Percentiles rank a stretch among this genome's conserved stretches.
Evolutionary conservation across 2,329 filamentous ascomycete species (phyloP).

Genomic region (Colletotrichum spaethianum): DNA sequence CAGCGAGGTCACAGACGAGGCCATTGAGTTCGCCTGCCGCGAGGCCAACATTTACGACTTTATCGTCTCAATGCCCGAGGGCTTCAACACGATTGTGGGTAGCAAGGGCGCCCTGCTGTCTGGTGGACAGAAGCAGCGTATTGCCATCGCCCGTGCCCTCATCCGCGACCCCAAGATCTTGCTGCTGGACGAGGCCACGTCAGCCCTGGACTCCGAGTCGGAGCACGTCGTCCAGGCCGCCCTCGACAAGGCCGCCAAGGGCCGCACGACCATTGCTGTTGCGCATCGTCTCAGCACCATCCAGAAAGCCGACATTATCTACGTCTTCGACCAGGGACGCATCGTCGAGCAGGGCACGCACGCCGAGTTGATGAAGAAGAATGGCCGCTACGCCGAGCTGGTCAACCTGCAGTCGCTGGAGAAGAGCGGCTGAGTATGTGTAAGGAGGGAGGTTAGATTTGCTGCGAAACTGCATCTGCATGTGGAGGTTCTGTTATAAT

Average conservation of each 20-base stretch:
- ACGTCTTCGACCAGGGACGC: conserved; percentile 92
- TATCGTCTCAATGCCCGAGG: conserved; percentile 87
- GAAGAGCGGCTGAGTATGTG: conserved; percentile 59
- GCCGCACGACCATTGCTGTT: conserved; percentile 92
- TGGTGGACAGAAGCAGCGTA: conserved; percentile 94
- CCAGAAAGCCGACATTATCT: conserved; percentile 94
- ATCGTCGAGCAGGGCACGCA: conserved; percentile 91
- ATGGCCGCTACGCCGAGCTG: conserved; percentile 82
- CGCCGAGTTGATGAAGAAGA: conserved; percentile 76
- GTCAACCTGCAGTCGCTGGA: conserved; percentile 86
- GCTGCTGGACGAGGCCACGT: conserved; percentile 86
- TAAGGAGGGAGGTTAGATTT: conserved; percentile 5
- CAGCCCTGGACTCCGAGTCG: conserved; percentile 81
- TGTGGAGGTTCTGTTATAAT: conserved; percentile 10
- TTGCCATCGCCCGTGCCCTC: conserved; percentile 92
- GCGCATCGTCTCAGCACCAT: conserved; percentile 94
- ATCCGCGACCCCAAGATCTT: conserved; percentile 92
- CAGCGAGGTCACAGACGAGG: conserved; percentile 77
- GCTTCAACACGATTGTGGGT: conserved; percentile 88
- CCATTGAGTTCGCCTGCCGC: conserved; percentile 83
- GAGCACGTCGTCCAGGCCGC: conserved; percentile 87
- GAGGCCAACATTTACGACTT: conserved; percentile 96
- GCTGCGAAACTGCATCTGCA: conserved; percentile 15
- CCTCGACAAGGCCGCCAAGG: conserved; percentile 85
- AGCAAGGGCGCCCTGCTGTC: conserved; percentile 88